Evolutionary conservation across 1,139 yeast genomes (phyloP).

Genomic region (Suhomyces guaymorum): DNA sequence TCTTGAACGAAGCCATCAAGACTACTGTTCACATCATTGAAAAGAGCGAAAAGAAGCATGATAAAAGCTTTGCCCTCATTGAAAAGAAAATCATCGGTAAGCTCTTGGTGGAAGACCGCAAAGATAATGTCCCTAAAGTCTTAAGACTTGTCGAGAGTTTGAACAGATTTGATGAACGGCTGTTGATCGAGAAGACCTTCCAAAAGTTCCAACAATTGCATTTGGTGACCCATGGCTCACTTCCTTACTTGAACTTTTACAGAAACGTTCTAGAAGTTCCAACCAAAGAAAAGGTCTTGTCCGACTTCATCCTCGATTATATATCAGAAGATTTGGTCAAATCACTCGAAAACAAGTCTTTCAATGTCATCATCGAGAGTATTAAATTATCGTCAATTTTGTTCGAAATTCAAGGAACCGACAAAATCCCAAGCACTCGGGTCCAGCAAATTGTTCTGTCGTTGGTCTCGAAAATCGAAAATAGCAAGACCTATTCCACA

Average conservation of each 20-base stretch:
- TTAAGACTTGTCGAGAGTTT: slow-evolving; percentile 34
- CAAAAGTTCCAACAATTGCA: slow-evolving; percentile 19
- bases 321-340: slow-evolving; percentile 46
- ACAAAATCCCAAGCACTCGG: slow-evolving; percentile 6
- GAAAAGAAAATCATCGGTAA: slow-evolving; percentile 21
- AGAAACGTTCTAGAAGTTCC: slow-evolving; percentile 23
- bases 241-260: slow-evolving; percentile 32
- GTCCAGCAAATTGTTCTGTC: slow-evolving; percentile 20
- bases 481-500: slow-evolving; percentile 43
- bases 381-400: slow-evolving; percentile 43
- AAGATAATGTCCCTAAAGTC: slow-evolving; percentile 25
- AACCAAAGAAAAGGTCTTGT: slow-evolving; percentile 10
- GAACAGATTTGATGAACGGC: slow-evolving; percentile 15
- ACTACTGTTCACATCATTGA: slow-evolving; percentile 33
- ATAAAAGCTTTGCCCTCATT: slow-evolving; percentile 19
- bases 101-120: slow-evolving; percentile 23
- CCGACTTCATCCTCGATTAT: slow-evolving; percentile 22
- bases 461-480: slow-evolving; percentile 35
- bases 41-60: slow-evolving; percentile 12
- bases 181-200: slow-evolving; percentile 14
- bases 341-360: slow-evolving; percentile 36
- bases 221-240: slow-evolving; percentile 24
- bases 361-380: slow-evolving; percentile 53
- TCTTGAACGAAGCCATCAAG: slow-evolving; percentile 39
- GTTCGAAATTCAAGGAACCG: slow-evolving; percentile 24